Evolutionary conservation across 164 flowering plant species (phyloP).

Genomic region (Nymphaea thermarum): DNA sequence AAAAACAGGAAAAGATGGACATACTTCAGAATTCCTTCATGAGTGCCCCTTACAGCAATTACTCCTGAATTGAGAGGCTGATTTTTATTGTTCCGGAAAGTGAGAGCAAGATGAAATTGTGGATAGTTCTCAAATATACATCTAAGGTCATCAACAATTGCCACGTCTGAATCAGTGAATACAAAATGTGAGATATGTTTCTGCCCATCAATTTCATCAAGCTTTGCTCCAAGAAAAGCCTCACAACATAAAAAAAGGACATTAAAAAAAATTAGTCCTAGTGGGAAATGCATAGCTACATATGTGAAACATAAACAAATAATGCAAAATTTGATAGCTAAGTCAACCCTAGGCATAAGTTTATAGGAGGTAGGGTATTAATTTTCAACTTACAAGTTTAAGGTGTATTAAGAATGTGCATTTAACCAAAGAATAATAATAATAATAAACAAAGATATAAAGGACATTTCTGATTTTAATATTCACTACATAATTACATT

Average conservation of each 20-base stretch:
- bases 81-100: slow-evolving; percentile 85
- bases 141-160: slow-evolving; percentile 72
- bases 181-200: slow-evolving; percentile 44
- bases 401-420: too few species aligned
- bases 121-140: slow-evolving; percentile 43
- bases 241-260: slow-evolving; percentile 4
- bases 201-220: slow-evolving; percentile 30
- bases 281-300: too few species aligned
- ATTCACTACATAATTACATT: too few species aligned
- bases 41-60: slow-evolving; percentile 81
- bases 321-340: too few species aligned
- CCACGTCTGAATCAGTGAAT: slow-evolving; percentile 91
- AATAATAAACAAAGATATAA: too few species aligned
- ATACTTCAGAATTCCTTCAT: slow-evolving; percentile 59
- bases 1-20: neutral
- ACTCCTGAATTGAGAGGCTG: slow-evolving; percentile 98
- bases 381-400: too few species aligned
- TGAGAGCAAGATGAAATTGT: slow-evolving; percentile 71
- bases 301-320: too few species aligned
- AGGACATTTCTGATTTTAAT: too few species aligned
- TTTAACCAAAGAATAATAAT: too few species aligned
- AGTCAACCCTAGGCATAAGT: too few species aligned
- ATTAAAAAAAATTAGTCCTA: too few species aligned
- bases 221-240: slow-evolving; percentile 56
- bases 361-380: too few species aligned